Conservation (phyloP, 208 protist genomes). For the Trichomonas gallinae region DNA sequence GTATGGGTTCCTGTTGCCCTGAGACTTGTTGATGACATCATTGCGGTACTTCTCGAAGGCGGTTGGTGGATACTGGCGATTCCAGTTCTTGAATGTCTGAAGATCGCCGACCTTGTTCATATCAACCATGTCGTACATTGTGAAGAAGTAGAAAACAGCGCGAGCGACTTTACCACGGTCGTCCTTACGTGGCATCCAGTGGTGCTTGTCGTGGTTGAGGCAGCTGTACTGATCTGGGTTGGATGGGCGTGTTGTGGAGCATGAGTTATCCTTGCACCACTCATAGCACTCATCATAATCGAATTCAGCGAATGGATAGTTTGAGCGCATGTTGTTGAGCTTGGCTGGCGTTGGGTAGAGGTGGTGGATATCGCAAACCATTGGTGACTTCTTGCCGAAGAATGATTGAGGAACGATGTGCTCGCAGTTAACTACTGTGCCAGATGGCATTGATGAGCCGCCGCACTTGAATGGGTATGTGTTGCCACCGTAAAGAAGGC, state of each 20-base stretch:
- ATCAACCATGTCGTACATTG: background rate
- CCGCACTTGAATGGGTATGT: background rate
- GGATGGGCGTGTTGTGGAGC: background rate
- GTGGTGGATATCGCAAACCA: background rate
- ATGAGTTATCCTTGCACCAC: background rate
- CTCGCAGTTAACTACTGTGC: background rate
- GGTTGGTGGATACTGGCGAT: background rate
- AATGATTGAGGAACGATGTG: background rate
- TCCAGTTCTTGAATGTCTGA: background rate
- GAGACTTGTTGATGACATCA: background rate
- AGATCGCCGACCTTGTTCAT: background rate
- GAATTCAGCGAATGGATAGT: background rate
- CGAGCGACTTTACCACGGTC: background rate
- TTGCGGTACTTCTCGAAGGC: background rate
- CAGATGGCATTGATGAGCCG: background rate
- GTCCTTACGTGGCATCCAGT: background rate
- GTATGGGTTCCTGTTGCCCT: constrained; percentile 18
- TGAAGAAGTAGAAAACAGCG: background rate
- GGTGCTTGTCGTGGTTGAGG: background rate
- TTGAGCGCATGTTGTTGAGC: background rate
- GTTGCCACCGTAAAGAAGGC: background rate
- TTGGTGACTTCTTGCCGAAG: background rate
- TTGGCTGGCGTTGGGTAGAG: background rate
- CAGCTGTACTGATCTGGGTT: background rate
- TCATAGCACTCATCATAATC: background rate